phyloP scores from a whole-genome alignment of 306 rosid species.

The Dalbergia cultrata region DNA sequence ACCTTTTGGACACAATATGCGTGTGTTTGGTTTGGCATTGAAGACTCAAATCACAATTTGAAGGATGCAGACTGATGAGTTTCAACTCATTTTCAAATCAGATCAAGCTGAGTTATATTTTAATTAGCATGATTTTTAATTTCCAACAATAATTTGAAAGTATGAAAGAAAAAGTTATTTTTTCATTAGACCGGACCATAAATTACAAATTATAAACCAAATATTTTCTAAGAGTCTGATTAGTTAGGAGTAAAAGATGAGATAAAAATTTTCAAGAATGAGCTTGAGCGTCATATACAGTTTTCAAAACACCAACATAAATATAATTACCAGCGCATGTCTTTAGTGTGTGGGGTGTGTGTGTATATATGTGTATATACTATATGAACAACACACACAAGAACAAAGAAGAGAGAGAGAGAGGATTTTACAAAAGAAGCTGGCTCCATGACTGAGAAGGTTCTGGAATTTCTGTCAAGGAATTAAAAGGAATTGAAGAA shows the following conservation, averaged over 20 bases:
- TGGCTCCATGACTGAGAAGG: slow-evolving; percentile 75
- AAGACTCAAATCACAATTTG: no score
- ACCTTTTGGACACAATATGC: not conserved
- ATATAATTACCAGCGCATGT: not conserved
- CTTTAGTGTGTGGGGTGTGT: no score
- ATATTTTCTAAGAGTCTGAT: no score
- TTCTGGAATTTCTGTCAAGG: slow-evolving; percentile 57
- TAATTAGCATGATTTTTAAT: not conserved
- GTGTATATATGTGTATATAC: no score
- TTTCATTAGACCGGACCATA: no score
- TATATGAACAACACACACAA: not conserved
- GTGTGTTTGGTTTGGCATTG: not conserved
- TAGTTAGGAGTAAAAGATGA: no score
- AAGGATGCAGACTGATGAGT: no score
- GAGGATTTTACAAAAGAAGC: slow-evolving; percentile 60
- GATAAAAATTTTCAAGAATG: no score
- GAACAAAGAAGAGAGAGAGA: slow-evolving; percentile 8
- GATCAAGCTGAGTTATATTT: no score
- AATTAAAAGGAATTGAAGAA: slow-evolving; percentile 64
- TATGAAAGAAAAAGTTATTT: no score
- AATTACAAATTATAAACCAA: no score
- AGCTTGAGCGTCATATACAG: no score
- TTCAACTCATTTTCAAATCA: not conserved
- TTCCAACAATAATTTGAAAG: not conserved
- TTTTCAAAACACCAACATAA: not conserved